These are phyloP conservation scores for Macaranga tanarius DNA, from an alignment of 441 rosid species.

Conservation along the genomic window DNA sequence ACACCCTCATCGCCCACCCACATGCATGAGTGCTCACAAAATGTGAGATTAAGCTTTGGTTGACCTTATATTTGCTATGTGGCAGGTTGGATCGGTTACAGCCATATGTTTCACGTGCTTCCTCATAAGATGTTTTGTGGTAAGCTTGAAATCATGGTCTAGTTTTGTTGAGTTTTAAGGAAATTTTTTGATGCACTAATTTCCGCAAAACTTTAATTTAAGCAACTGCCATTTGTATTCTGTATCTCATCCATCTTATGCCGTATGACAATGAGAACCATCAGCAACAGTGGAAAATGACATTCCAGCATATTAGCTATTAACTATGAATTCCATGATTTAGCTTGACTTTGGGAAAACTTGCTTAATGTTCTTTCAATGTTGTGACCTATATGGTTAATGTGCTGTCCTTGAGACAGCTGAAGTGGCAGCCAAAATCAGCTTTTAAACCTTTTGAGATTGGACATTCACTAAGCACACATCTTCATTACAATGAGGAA, in stretches of 20 bases:
- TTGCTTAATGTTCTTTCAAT: too few relatives aligned
- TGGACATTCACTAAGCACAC: too few relatives aligned
- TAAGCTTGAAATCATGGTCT: slow-evolving; percentile 31
- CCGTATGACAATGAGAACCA: background rate
- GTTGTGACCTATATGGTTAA: too few relatives aligned
- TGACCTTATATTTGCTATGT: slow-evolving; percentile 7
- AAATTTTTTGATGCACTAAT: background rate
- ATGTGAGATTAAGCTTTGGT: slow-evolving; percentile 2
- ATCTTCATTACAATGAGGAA: too few relatives aligned
- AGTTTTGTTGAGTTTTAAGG: background rate
- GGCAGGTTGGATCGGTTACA: slow-evolving; percentile 94
- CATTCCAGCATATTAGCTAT: background rate
- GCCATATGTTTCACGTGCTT: slow-evolving; percentile 96
- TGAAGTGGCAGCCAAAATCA: too few relatives aligned
- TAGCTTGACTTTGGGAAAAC: too few relatives aligned
- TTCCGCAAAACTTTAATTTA: background rate
- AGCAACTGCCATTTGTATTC: background rate
- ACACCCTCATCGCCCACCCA: background rate
- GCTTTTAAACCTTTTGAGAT: too few relatives aligned
- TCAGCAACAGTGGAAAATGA: background rate
- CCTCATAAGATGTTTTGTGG: slow-evolving; percentile 86
- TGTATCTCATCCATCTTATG: background rate
- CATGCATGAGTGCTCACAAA: too few relatives aligned
- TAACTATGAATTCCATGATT: too few relatives aligned
- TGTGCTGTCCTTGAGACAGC: too few relatives aligned